Conservation (phyloP, 2,329 filamentous ascomycete genomes). For the Scorias spongiosa region DNA sequence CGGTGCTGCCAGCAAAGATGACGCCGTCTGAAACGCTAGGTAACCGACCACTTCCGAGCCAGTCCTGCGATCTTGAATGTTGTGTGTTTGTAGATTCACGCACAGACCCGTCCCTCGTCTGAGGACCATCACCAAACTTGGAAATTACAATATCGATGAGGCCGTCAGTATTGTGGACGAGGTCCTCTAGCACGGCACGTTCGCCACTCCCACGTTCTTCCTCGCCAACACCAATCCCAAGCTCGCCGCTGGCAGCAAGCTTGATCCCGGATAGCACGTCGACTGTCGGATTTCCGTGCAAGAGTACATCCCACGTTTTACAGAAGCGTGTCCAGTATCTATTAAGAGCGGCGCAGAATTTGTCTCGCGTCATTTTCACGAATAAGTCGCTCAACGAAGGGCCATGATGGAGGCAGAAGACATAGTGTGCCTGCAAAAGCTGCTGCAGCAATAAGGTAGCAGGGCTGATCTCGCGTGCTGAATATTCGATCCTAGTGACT, state of each 20-base stretch:
- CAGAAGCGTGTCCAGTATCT: constrained; percentile 66
- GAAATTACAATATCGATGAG: constrained; percentile 79
- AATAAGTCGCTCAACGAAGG: constrained; percentile 57
- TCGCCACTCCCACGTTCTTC: constrained; percentile 91
- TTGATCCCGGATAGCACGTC: constrained; percentile 73
- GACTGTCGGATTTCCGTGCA: constrained; percentile 76
- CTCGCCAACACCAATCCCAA: constrained; percentile 87
- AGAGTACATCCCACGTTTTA: constrained; percentile 65
- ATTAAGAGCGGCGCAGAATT: constrained; percentile 57
- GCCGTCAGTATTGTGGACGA: constrained; percentile 64
- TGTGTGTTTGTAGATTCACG: neutral
- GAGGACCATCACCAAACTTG: constrained; percentile 53
- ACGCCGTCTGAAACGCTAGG: constrained; percentile 64
- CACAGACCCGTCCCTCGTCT: constrained; percentile 6
- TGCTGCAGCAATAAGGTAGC: constrained; percentile 64
- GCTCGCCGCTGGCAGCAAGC: constrained; percentile 74
- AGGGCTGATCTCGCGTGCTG: constrained; percentile 77
- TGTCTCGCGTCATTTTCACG: constrained; percentile 44
- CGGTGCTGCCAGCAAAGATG: constrained; percentile 63
- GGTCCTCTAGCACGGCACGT: constrained; percentile 81
- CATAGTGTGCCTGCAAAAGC: constrained; percentile 63
- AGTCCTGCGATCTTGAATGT: constrained; percentile 21
- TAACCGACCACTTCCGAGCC: constrained; percentile 59
- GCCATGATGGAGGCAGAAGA: constrained; percentile 80
- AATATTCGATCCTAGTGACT: constrained; percentile 53